A percentile compares a stretch with the other conserved stretches of the same genome.
Evolutionary conservation across 2,329 filamentous ascomycete species (phyloP).

Genomic region (Xylariaceae sp.): DNA sequence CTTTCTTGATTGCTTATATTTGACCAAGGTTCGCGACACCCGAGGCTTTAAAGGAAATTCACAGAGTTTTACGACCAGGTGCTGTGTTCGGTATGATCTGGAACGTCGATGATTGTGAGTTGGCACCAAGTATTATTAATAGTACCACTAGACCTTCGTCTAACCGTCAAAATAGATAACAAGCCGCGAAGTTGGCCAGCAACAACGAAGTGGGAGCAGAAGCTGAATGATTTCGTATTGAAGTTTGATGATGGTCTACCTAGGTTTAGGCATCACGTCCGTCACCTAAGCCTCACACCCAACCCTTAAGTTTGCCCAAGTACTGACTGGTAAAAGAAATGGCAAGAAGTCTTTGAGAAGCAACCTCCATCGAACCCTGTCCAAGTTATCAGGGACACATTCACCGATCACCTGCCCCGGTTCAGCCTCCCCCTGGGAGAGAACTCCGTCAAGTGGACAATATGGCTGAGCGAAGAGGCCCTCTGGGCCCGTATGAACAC

Average conservation of each 20-base stretch:
- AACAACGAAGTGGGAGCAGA: constrained; percentile 65
- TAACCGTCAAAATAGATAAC: constrained; percentile 60
- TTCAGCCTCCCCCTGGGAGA: constrained; percentile 70
- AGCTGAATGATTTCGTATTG: constrained; percentile 64
- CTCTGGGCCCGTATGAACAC: constrained; percentile 71
- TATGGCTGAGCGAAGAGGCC: constrained; percentile 63
- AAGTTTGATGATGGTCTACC: constrained; percentile 64
- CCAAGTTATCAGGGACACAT: constrained; percentile 55
- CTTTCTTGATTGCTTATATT: constrained; percentile 9
- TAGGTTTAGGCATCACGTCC: constrained; percentile 67
- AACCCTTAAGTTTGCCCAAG: neutral
- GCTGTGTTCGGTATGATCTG: constrained; percentile 72
- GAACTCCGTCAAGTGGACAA: constrained; percentile 61
- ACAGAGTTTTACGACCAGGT: constrained; percentile 67
- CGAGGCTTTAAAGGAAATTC: constrained; percentile 69
- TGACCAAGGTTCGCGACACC: constrained; percentile 70
- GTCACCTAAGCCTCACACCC: constrained; percentile 11
- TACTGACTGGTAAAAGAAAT: constrained; percentile 49
- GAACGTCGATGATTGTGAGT: constrained; percentile 75
- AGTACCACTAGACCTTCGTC: neutral
- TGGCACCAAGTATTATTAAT: neutral
- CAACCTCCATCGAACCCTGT: constrained; percentile 61
- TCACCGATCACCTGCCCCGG: constrained; percentile 48
- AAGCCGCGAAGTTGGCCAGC: constrained; percentile 63
- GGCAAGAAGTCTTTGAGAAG: constrained; percentile 69